A percentile compares a stretch with the other conserved stretches of the same genome.
Evolutionary conservation across 2,329 filamentous ascomycete genomes (phyloP).

Genomic region (Fusarium pseudocircinatum): DNA sequence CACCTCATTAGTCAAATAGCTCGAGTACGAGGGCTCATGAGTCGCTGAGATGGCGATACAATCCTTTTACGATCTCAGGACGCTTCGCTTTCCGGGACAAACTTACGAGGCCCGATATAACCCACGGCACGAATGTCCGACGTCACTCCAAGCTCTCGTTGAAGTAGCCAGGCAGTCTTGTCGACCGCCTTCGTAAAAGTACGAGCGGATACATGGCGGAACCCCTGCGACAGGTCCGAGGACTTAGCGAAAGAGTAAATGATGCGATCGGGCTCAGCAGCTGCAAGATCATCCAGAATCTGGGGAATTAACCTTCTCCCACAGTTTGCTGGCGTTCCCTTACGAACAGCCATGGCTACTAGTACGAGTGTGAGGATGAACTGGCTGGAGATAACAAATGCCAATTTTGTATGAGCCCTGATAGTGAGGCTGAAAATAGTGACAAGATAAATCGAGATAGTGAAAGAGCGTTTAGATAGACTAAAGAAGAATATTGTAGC

Average conservation of each 20-base stretch:
- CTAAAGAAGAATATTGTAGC: neutral
- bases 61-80: fast-evolving
- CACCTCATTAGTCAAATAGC: neutral
- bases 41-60: too few relatives aligned
- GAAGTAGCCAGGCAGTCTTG: slow-evolving; percentile 47
- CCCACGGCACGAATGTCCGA: slow-evolving; percentile 39
- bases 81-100: neutral
- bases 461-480: neutral
- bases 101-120: slow-evolving; percentile 49
- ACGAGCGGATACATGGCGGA: slow-evolving; percentile 39
- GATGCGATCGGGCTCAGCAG: slow-evolving; percentile 31
- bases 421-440: neutral
- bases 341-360: neutral
- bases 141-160: neutral
- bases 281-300: neutral
- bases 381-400: fast-evolving
- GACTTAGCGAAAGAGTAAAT: slow-evolving; percentile 39
- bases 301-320: neutral
- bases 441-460: neutral
- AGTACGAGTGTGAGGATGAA: neutral
- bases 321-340: neutral
- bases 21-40: neutral
- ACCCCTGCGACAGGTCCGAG: slow-evolving; percentile 19
- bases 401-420: neutral
- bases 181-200: slow-evolving; percentile 42